Evolutionary conservation across 1,139 yeast species (phyloP).

Genomic region (Pichia sp.): DNA sequence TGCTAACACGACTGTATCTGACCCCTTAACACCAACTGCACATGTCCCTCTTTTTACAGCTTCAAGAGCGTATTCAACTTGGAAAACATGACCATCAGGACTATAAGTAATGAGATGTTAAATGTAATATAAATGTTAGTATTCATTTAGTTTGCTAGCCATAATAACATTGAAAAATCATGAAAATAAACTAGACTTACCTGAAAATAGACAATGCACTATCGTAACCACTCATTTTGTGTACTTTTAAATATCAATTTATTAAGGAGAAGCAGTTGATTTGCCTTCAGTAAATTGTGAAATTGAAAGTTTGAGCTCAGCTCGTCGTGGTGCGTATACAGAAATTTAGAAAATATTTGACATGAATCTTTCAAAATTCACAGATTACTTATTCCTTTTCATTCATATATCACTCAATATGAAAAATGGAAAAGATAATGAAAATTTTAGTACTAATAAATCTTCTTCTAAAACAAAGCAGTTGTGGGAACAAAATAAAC

Average conservation of each 20-base stretch:
- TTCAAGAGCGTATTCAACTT: conserved; percentile 95
- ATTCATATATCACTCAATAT: neutral
- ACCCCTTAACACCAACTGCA: conserved; percentile 94
- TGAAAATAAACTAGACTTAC: conserved; percentile 39
- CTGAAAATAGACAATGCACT: conserved; percentile 97
- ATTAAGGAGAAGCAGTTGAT: neutral
- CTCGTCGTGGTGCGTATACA: neutral
- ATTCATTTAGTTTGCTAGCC: neutral
- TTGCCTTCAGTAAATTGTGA: neutral
- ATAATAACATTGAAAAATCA: too few species aligned
- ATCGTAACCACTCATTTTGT: conserved; percentile 95
- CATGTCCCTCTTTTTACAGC: conserved; percentile 98
- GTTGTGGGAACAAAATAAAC: neutral
- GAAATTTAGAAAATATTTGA: neutral
- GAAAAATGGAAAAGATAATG: neutral
- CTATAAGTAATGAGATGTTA: conserved; percentile 32
- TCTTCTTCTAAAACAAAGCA: neutral
- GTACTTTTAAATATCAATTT: neutral
- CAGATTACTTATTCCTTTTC: too few species aligned
- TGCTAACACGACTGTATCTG: conserved; percentile 82
- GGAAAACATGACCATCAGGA: conserved; percentile 99
- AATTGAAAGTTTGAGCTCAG: neutral
- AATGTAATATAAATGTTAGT: conserved; percentile 7
- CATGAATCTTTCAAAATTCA: too few species aligned
- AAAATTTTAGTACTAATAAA: neutral